Conservation (phyloP, 192 early-diverging fungal genomes). For the Umbelopsis vinacea region DNA sequence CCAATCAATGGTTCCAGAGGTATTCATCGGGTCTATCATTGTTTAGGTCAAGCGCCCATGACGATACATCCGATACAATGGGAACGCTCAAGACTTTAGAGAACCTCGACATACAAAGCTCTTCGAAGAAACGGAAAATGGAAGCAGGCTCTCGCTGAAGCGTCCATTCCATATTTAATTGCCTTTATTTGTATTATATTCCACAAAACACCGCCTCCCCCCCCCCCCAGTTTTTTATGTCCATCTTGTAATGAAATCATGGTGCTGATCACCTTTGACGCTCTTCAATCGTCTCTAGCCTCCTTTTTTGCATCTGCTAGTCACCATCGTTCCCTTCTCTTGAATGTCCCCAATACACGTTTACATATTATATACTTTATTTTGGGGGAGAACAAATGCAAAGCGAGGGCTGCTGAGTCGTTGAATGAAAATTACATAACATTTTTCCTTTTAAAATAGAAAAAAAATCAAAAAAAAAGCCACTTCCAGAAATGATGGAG, state of each 20-base stretch:
- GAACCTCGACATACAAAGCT: conserved; percentile 10
- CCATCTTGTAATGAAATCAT: too few species aligned
- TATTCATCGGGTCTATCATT: neutral
- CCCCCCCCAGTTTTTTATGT: neutral
- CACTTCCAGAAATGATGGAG: neutral
- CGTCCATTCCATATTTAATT: neutral
- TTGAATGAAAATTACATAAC: neutral
- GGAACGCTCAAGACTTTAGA: conserved; percentile 6
- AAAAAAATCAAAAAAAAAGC: neutral
- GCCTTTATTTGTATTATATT: conserved; percentile 1
- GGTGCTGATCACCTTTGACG: too few species aligned
- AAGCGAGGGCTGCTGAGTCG: neutral
- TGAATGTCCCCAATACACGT: neutral
- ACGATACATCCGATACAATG: conserved; percentile 3
- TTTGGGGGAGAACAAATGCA: neutral
- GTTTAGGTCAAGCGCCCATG: neutral
- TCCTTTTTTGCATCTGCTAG: too few species aligned
- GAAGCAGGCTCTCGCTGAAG: neutral
- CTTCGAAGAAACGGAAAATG: conserved; percentile 13
- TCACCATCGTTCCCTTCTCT: too few species aligned
- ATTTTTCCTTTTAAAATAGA: neutral
- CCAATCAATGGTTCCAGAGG: neutral
- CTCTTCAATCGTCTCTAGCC: too few species aligned
- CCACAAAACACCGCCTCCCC: neutral
- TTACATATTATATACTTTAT: conserved; percentile 3